A percentile compares a stretch with the other conserved stretches of the same genome.
Conservation (phyloP, 2,329 filamentous ascomycete genomes). For the Xylaria sp. region DNA sequence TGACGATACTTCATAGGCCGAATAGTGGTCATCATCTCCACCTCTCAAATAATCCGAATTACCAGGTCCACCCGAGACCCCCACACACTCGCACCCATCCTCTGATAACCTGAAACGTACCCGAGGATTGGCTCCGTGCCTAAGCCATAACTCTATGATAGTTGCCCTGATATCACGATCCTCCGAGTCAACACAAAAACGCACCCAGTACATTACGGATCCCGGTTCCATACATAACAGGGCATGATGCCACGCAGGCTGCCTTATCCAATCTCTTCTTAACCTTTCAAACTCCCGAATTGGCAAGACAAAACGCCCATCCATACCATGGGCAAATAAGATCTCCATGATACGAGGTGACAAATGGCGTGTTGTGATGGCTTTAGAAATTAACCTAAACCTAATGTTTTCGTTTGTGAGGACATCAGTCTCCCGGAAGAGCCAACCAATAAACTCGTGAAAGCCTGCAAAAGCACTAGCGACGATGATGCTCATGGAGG, state of each 20-base stretch:
- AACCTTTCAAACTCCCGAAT: rapidly evolving
- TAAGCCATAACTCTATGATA: conserved; percentile 6
- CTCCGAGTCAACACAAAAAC: no score
- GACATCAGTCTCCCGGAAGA: conserved; percentile 2
- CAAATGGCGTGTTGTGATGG: no score
- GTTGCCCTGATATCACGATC: neutral
- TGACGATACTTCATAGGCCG: neutral
- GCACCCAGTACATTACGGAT: no score
- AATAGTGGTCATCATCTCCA: neutral
- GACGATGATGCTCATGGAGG: neutral
- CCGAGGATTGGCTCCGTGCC: conserved; percentile 3
- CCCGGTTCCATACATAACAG: neutral
- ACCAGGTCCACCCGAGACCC: conserved; percentile 1
- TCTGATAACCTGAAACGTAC: neutral
- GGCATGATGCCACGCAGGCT: neutral
- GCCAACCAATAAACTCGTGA: conserved; percentile 14
- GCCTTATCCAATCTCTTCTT: neutral
- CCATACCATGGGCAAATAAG: neutral
- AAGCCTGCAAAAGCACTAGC: neutral
- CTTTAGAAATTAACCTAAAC: neutral
- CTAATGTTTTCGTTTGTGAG: neutral
- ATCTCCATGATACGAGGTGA: neutral
- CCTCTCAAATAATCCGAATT: neutral
- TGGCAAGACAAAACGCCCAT: neutral
- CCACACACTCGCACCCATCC: neutral